These are phyloP conservation scores for Cladosporium velox DNA, from an alignment of 2,329 filamentous ascomycete species.

Conservation along the genomic window DNA sequence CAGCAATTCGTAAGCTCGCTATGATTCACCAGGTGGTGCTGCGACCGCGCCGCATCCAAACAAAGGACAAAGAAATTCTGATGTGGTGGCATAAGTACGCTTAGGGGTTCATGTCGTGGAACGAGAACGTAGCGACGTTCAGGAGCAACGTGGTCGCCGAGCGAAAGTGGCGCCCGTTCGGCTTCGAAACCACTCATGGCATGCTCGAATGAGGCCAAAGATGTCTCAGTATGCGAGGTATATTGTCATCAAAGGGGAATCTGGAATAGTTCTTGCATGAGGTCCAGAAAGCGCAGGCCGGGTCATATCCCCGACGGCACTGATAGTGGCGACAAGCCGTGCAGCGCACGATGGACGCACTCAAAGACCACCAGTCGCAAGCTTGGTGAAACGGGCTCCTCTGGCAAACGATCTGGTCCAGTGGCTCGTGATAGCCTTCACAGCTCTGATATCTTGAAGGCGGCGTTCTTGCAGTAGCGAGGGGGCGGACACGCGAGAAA, in stretches of 20 bases:
- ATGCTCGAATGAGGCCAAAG: background rate
- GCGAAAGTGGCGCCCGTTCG: background rate
- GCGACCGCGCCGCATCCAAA: background rate
- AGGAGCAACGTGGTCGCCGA: constrained; percentile 6
- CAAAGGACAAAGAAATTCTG: background rate
- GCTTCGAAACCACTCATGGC: background rate
- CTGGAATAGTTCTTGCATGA: background rate
- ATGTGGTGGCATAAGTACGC: constrained; percentile 10
- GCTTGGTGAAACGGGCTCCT: background rate
- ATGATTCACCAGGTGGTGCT: background rate
- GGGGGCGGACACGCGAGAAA: background rate
- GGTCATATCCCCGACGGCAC: background rate
- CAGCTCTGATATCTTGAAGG: too few species aligned
- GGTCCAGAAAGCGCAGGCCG: background rate
- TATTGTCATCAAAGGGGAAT: background rate
- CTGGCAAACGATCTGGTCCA: background rate
- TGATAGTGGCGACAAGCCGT: background rate
- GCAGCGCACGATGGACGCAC: background rate
- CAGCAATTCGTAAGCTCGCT: background rate
- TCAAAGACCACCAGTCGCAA: background rate
- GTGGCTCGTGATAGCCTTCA: too few species aligned
- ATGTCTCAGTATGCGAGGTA: background rate
- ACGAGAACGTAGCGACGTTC: background rate
- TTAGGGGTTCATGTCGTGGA: constrained; percentile 6
- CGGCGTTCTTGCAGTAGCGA: background rate